A percentile compares a stretch with the other conserved stretches of the same genome.
Conservation (phyloP, 768 basidiomycete species). For the Mycena kentingensis region DNA sequence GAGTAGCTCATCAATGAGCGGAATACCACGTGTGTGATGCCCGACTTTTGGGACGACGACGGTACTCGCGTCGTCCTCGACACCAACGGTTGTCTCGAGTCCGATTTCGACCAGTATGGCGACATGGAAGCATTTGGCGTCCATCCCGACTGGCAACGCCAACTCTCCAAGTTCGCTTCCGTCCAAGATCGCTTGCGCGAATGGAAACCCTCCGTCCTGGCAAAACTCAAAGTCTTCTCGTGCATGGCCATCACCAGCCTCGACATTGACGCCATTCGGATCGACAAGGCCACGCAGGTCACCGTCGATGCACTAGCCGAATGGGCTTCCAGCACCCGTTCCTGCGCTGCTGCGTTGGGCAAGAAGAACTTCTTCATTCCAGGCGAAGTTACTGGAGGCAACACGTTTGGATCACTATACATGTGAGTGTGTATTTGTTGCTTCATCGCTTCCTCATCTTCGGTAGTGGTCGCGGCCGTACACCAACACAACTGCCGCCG, state of each 20-base stretch:
- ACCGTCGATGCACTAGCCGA: slow-evolving; percentile 76
- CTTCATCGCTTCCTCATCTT: not conserved
- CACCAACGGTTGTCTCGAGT: slow-evolving; percentile 69
- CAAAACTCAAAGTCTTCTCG: slow-evolving; percentile 73
- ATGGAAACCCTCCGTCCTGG: slow-evolving; percentile 82
- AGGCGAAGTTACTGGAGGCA: slow-evolving; percentile 93
- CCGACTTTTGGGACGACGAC: slow-evolving; percentile 79
- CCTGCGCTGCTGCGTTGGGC: slow-evolving; percentile 68
- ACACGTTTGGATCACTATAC: slow-evolving; percentile 86
- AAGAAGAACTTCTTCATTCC: slow-evolving; percentile 91
- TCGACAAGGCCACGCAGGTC: slow-evolving; percentile 93
- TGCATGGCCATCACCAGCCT: slow-evolving; percentile 88
- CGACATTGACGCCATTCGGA: slow-evolving; percentile 91
- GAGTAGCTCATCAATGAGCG: slow-evolving; percentile 64
- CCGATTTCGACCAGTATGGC: slow-evolving; percentile 94
- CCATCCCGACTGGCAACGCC: slow-evolving; percentile 91
- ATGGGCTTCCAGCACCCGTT: slow-evolving; percentile 75
- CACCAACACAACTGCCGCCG: slow-evolving; percentile 66
- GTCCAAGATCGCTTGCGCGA: slow-evolving; percentile 95
- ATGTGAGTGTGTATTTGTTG: slow-evolving; percentile 50
- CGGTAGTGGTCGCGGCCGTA: slow-evolving; percentile 83
- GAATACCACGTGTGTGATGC: slow-evolving; percentile 74
- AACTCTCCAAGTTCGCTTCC: slow-evolving; percentile 92
- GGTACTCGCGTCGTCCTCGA: slow-evolving; percentile 63
- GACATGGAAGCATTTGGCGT: slow-evolving; percentile 99